Percentiles rank a stretch among this genome's conserved stretches.
Conservation (phyloP, 2,329 filamentous ascomycete genomes). For the Beauveria sp. region DNA sequence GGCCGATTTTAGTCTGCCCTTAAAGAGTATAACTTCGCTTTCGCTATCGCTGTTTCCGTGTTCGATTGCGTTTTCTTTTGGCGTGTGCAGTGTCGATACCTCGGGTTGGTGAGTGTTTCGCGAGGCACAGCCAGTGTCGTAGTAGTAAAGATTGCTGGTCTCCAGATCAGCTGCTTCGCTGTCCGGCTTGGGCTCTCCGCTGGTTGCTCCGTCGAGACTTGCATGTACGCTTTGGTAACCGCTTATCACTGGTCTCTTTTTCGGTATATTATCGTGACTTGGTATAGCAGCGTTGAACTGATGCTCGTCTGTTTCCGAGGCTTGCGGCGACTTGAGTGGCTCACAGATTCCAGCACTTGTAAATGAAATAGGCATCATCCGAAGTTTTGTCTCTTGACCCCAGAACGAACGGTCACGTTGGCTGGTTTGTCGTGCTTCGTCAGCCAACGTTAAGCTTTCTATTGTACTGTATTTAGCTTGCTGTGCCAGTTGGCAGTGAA, state of each 20-base stretch:
- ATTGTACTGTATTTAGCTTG: neutral
- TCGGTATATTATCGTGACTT: neutral
- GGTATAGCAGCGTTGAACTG: constrained; percentile 14
- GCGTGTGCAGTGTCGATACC: neutral
- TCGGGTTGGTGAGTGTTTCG: neutral
- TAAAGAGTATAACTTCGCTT: constrained; percentile 64
- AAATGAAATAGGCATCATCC: constrained; percentile 43
- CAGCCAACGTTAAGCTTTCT: constrained; percentile 16
- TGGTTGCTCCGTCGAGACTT: constrained; percentile 13
- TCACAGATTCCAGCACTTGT: constrained; percentile 46
- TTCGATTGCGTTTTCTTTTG: neutral
- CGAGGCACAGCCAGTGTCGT: constrained; percentile 22
- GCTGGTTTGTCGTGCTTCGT: constrained; percentile 18
- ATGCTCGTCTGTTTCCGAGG: constrained; percentile 17
- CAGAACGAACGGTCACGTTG: constrained; percentile 19
- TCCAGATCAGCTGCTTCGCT: neutral
- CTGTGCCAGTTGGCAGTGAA: neutral
- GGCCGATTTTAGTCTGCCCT: constrained; percentile 28
- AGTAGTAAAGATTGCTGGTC: constrained; percentile 25
- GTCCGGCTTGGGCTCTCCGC: too few species aligned
- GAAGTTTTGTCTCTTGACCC: constrained; percentile 33
- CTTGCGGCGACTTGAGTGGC: constrained; percentile 26
- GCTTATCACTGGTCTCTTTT: constrained; percentile 5
- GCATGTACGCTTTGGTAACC: constrained; percentile 15
- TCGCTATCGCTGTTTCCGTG: constrained; percentile 46